Evolutionary conservation across 768 basidiomycete species (phyloP).

Genomic region (Mrakia blollopis): DNA sequence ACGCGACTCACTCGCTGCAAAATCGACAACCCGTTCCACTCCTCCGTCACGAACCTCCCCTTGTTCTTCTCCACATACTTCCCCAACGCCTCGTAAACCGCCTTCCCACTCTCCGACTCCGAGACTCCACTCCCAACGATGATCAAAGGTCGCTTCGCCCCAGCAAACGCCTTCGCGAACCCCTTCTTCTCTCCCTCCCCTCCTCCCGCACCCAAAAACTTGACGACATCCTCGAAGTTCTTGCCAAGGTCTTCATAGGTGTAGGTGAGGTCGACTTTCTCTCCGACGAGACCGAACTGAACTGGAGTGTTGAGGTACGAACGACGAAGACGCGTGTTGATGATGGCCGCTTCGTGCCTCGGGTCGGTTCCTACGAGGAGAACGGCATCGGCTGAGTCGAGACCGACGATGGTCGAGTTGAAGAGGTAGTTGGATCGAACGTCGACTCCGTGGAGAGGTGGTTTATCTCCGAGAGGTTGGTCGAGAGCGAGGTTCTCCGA

Average conservation of each 20-base stretch:
- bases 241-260: constrained; percentile 90
- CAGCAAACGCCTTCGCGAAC: constrained; percentile 81
- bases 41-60: constrained; percentile 66
- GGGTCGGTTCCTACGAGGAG: constrained; percentile 95
- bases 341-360: constrained; percentile 90
- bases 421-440: constrained; percentile 94
- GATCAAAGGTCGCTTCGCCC: constrained; percentile 84
- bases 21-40: constrained; percentile 93
- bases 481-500: constrained; percentile 90
- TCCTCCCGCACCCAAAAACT: constrained; percentile 44
- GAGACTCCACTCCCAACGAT: constrained; percentile 81
- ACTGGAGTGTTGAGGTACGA: constrained; percentile 82
- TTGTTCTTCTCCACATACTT: constrained; percentile 77
- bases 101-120: constrained; percentile 79
- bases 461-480: constrained; percentile 58
- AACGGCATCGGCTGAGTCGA: constrained; percentile 87
- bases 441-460: constrained; percentile 76
- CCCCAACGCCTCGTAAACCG: constrained; percentile 67
- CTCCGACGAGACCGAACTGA: constrained; percentile 84
- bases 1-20: constrained; percentile 70
- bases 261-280: constrained; percentile 84
- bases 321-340: constrained; percentile 95
- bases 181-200: constrained; percentile 37
- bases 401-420: constrained; percentile 83
- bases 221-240: constrained; percentile 65